phyloP scores from a whole-genome alignment of 2,329 filamentous ascomycete genomes.

The Talaromyces sp. region DNA sequence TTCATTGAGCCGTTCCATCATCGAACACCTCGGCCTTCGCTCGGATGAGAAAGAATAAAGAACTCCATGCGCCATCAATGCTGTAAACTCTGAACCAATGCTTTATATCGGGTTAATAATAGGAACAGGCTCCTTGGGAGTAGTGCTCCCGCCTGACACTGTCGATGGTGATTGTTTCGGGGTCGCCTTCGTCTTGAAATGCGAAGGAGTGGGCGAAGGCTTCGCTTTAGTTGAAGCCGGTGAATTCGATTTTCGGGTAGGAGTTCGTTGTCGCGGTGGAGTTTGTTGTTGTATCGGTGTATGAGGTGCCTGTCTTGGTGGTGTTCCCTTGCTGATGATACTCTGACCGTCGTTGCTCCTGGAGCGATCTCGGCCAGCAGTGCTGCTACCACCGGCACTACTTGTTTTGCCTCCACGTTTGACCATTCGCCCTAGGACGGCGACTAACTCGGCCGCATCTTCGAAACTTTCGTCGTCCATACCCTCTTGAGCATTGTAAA shows the following conservation, averaged over 20 bases:
- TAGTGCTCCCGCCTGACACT: constrained; percentile 7
- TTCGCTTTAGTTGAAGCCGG: constrained; percentile 1
- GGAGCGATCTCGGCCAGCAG: constrained; percentile 17
- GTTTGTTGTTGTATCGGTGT: constrained; percentile 6
- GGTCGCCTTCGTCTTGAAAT: constrained; percentile 2
- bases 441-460: constrained; percentile 83
- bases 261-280: not conserved
- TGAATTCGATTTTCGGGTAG: not conserved
- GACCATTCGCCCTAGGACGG: constrained; percentile 81
- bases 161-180: constrained; percentile 9
- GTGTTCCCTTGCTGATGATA: constrained; percentile 5
- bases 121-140: constrained; percentile 23
- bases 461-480: constrained; percentile 95
- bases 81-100: constrained; percentile 26
- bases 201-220: not conserved
- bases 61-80: constrained; percentile 11
- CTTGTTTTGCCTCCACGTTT: constrained; percentile 55
- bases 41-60: not conserved
- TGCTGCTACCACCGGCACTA: constrained; percentile 25
- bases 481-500: constrained; percentile 83
- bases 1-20: not conserved
- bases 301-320: constrained; percentile 7
- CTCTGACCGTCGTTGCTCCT: constrained; percentile 10
- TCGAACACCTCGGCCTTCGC: not conserved
- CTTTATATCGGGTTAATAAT: constrained; percentile 29